These are phyloP conservation scores for Mrakia blollopis DNA, from an alignment of 768 basidiomycete species.

Conservation along the genomic window DNA sequence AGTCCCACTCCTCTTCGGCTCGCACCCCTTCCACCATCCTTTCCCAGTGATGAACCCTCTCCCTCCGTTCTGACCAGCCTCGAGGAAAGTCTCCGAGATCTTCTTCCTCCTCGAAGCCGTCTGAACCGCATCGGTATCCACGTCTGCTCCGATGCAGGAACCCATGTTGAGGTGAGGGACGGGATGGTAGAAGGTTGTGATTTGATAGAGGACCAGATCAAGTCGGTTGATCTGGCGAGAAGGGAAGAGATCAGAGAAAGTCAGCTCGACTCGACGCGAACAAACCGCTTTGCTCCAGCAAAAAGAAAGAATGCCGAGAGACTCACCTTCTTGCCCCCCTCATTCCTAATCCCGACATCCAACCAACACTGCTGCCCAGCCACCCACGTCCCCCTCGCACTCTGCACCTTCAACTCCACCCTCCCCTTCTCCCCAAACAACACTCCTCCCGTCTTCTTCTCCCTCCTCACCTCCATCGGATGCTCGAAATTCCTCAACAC, in stretches of 20 bases:
- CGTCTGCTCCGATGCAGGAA: slow-evolving; percentile 5
- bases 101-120: slow-evolving; percentile 59
- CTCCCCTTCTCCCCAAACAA: slow-evolving; percentile 60
- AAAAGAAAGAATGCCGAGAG: not conserved
- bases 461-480: slow-evolving; percentile 57
- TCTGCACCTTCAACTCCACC: slow-evolving; percentile 59
- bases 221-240: slow-evolving; percentile 55
- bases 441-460: slow-evolving; percentile 50
- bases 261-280: not conserved
- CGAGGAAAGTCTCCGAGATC: slow-evolving; percentile 61
- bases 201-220: slow-evolving; percentile 60
- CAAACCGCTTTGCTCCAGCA: not conserved
- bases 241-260: not conserved
- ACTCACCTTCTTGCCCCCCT: slow-evolving; percentile 55
- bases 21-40: slow-evolving; percentile 86
- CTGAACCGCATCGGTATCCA: slow-evolving; percentile 53
- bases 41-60: slow-evolving; percentile 70
- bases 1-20: slow-evolving; percentile 55
- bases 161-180: slow-evolving; percentile 44
- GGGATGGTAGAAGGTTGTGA: slow-evolving; percentile 62
- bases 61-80: slow-evolving; percentile 59
- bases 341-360: slow-evolving; percentile 61
- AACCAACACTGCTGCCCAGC: slow-evolving; percentile 74
- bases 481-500: slow-evolving; percentile 59
- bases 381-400: slow-evolving; percentile 72